phyloP scores from a whole-genome alignment of 2,329 filamentous ascomycete genomes.

The Periglandula ipomoeae region DNA sequence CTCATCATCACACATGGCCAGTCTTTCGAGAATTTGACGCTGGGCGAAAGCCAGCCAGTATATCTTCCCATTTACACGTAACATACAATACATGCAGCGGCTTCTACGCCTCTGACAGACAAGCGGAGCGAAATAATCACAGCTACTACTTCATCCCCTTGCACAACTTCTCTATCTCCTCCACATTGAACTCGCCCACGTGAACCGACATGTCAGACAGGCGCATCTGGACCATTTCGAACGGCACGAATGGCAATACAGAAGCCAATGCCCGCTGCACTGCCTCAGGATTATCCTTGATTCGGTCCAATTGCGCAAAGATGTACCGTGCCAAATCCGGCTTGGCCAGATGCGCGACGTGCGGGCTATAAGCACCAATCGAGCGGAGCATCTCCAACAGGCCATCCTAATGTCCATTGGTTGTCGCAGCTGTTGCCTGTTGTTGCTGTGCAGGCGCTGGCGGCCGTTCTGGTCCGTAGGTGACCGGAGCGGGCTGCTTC shows the following conservation, averaged over 20 bases:
- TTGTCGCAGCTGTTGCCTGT: conserved; percentile 14
- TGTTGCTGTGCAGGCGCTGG: conserved; percentile 24
- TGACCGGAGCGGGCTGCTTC: conserved; percentile 25
- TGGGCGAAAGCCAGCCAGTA: background rate
- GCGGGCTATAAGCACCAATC: background rate
- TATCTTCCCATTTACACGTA: background rate
- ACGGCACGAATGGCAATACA: background rate
- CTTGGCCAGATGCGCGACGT: conserved; percentile 1
- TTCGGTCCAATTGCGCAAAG: background rate
- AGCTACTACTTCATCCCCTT: background rate
- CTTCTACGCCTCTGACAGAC: background rate
- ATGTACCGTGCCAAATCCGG: background rate
- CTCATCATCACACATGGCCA: no score
- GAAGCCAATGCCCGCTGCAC: background rate
- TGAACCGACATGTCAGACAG: background rate
- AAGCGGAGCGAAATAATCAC: conserved; percentile 1
- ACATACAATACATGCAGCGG: conserved; percentile 1
- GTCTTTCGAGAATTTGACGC: no score
- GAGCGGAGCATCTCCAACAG: conserved; percentile 6
- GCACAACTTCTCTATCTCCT: background rate
- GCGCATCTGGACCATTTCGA: background rate
- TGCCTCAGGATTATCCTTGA: background rate
- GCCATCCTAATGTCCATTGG: conserved; percentile 34
- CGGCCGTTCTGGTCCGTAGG: conserved; percentile 40
- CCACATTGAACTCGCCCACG: background rate